Percentiles rank a stretch among this genome's conserved stretches.
Evolutionary conservation across 495 filamentous ascomycete genomes (phyloP).

Genomic region (Cenococcum geophilum): DNA sequence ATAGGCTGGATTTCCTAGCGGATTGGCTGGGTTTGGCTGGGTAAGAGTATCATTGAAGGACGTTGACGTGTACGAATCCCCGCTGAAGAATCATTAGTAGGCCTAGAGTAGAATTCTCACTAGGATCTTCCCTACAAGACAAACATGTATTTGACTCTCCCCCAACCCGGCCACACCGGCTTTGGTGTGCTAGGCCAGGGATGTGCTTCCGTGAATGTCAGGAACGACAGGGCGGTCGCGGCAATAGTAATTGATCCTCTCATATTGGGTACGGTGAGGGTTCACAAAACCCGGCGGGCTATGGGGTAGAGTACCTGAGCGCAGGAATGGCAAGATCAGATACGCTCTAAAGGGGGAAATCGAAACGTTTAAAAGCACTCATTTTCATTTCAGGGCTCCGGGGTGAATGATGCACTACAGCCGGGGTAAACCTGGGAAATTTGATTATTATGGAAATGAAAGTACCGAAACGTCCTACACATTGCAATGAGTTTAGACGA

Average conservation of each 20-base stretch:
- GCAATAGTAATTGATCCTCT: conserved; percentile 1
- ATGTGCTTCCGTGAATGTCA: neutral
- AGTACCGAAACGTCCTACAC: neutral
- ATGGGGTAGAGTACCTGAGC: neutral
- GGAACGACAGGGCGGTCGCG: neutral
- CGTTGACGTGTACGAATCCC: conserved; percentile 59
- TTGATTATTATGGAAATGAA: neutral
- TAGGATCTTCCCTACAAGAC: conserved; percentile 41
- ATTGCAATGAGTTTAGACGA: neutral
- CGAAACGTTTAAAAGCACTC: neutral
- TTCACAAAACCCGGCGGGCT: neutral
- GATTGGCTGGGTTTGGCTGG: conserved; percentile 59
- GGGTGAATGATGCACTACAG: neutral
- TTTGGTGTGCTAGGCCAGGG: neutral
- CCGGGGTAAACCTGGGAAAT: neutral
- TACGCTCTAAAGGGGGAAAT: neutral
- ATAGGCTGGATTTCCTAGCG: conserved; percentile 68
- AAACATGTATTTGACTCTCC: conserved; percentile 47
- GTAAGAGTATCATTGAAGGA: conserved; percentile 57
- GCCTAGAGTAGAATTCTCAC: neutral
- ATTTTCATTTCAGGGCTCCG: neutral
- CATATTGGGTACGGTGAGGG: neutral
- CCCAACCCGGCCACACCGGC: conserved; percentile 44
- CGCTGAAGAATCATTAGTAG: conserved; percentile 35
- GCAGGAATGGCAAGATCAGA: neutral